These are phyloP conservation scores for Phyllosticta paracitricarpa DNA, from an alignment of 2,329 filamentous ascomycete genomes.

Conservation along the genomic window DNA sequence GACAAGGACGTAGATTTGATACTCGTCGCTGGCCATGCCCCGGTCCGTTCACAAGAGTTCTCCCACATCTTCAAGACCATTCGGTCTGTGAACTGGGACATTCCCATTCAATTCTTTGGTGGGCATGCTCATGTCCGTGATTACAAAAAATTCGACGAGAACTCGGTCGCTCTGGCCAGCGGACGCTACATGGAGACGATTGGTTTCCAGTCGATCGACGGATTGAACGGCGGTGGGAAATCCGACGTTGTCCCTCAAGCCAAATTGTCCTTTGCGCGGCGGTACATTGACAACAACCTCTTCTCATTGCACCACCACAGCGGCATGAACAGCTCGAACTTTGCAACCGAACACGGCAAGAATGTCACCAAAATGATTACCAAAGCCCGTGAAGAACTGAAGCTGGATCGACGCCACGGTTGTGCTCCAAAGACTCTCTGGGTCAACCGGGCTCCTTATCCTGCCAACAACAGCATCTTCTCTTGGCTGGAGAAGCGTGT, in stretches of 20 bases:
- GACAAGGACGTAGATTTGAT: conserved; percentile 76
- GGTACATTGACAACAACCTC: conserved; percentile 92
- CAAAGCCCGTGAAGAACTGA: conserved; percentile 56
- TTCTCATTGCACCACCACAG: conserved; percentile 77
- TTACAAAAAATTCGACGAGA: conserved; percentile 67
- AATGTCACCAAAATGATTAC: conserved; percentile 63
- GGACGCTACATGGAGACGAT: conserved; percentile 93
- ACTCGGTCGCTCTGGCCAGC: conserved; percentile 70
- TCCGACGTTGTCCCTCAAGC: conserved; percentile 29
- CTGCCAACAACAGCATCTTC: conserved; percentile 65
- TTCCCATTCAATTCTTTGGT: conserved; percentile 83
- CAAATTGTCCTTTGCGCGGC: conserved; percentile 50
- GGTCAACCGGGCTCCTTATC: conserved; percentile 71
- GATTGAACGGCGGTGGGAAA: conserved; percentile 38
- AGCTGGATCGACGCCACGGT: conserved; percentile 66
- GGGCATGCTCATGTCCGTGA: conserved; percentile 87
- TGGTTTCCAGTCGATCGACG: conserved; percentile 81
- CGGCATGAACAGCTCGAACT: conserved; percentile 58
- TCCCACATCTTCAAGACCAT: conserved; percentile 69
- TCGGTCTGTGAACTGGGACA: conserved; percentile 64
- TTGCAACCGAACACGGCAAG: conserved; percentile 64
- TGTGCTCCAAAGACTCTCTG: conserved; percentile 74
- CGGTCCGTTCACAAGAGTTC: conserved; percentile 71
- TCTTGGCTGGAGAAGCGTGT: conserved; percentile 69
- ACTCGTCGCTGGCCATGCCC: conserved; percentile 76